phyloP scores from a whole-genome alignment of 169 alveolate genomes.

The Plasmodium gallinaceum region DNA sequence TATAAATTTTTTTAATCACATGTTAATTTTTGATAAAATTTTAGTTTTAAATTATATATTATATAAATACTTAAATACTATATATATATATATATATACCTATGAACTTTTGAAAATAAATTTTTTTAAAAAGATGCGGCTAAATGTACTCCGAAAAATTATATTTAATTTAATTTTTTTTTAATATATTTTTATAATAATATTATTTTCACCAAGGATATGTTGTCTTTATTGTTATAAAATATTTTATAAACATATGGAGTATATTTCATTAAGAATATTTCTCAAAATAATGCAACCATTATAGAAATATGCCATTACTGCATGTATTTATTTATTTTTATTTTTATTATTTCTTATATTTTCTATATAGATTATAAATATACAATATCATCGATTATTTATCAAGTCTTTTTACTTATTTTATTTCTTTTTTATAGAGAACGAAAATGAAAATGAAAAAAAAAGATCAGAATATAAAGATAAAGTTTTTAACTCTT shows the following conservation, averaged over 20 bases:
- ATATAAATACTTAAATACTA: background rate
- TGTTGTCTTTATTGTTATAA: background rate
- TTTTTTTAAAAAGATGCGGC: background rate
- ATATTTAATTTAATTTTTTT: background rate
- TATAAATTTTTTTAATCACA: too few species aligned
- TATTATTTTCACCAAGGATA: too few species aligned
- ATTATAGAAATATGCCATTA: constrained; percentile 11
- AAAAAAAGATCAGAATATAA: constrained; percentile 5
- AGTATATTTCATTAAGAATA: background rate
- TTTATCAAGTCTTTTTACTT: constrained; percentile 8
- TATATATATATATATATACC: background rate
- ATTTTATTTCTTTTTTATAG: constrained; percentile 25
- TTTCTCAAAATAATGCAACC: background rate
- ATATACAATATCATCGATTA: background rate
- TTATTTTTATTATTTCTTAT: background rate
- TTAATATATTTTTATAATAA: background rate
- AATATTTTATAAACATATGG: background rate
- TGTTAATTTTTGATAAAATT: too few species aligned
- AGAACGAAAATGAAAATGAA: constrained; percentile 51
- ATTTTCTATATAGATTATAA: background rate
- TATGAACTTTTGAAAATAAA: background rate
- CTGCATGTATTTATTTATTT: constrained; percentile 12
- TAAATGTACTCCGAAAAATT: background rate
- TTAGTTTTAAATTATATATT: too few species aligned
- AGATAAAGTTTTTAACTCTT: background rate